phyloP scores from a whole-genome alignment of 345 rosid genomes.

The Rhodomyrtus tomentosa region DNA sequence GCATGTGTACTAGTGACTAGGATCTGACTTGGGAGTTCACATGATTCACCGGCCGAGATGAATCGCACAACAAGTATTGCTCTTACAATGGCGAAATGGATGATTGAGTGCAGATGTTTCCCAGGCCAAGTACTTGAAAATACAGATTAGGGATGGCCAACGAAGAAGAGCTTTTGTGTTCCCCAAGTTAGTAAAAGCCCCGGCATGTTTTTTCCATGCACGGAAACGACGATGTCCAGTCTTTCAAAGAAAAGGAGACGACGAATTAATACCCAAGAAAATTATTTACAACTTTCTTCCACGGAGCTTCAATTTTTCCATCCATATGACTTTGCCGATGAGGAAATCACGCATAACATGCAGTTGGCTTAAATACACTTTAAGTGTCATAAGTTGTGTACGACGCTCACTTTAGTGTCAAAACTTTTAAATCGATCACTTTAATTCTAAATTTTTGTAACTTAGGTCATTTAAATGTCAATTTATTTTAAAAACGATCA shows the following conservation, averaged over 20 bases:
- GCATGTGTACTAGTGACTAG: neutral
- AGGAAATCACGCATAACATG: neutral
- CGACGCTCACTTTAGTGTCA: too few relatives aligned
- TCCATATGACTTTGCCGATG: neutral
- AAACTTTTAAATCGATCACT: too few relatives aligned
- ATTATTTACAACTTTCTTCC: neutral
- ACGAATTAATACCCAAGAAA: neutral
- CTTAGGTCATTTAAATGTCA: too few relatives aligned
- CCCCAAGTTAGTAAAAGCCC: neutral
- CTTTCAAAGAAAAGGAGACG: neutral
- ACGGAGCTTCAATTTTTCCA: neutral
- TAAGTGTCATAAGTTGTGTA: too few relatives aligned
- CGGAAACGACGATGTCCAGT: neutral
- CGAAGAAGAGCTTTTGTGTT: neutral
- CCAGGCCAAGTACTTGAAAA: neutral
- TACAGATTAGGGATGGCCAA: neutral
- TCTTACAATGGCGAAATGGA: neutral
- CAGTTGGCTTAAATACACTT: neutral
- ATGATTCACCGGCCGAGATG: neutral
- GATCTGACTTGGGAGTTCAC: neutral
- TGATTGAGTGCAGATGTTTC: neutral
- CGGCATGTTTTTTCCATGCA: neutral
- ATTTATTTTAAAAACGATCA: too few relatives aligned
- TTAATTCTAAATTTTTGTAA: too few relatives aligned
- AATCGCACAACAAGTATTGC: neutral